Conservation (phyloP, 345 rosid genomes). For the Excoecaria agallocha region DNA sequence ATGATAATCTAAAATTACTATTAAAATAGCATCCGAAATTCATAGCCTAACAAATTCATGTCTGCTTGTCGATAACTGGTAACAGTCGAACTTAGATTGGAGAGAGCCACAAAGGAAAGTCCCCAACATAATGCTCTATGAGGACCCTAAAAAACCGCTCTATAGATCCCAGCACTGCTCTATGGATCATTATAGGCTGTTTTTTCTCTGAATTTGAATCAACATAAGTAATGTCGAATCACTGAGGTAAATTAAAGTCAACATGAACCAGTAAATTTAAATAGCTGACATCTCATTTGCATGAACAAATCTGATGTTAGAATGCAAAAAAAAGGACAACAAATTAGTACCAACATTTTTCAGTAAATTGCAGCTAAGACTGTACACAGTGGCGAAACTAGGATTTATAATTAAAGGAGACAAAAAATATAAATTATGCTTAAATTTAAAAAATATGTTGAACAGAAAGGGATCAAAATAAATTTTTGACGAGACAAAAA, state of each 20-base stretch:
- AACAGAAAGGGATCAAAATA: too few relatives aligned
- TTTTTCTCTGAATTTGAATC: constrained; percentile 75
- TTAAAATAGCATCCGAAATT: constrained; percentile 1
- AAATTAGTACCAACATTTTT: not conserved
- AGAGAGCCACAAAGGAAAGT: constrained; percentile 90
- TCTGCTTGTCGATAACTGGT: constrained; percentile 92
- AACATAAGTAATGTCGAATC: constrained; percentile 81
- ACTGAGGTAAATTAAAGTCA: constrained; percentile 86
- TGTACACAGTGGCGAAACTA: too few relatives aligned
- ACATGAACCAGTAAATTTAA: constrained; percentile 44
- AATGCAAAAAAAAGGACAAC: not conserved
- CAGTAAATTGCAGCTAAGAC: not conserved
- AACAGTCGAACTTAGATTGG: constrained; percentile 84
- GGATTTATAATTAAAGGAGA: too few relatives aligned
- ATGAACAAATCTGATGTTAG: too few relatives aligned
- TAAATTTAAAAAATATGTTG: too few relatives aligned
- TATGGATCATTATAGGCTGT: constrained; percentile 94
- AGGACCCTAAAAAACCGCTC: constrained; percentile 94
- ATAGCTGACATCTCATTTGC: not conserved
- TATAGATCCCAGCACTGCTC: constrained; percentile 90
- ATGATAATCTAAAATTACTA: not conserved
- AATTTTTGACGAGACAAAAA: too few relatives aligned
- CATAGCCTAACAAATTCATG: constrained; percentile 16
- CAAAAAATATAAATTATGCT: too few relatives aligned
- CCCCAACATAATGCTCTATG: constrained; percentile 95